Base-by-base conservation (phyloP, 2,329 filamentous ascomycete genomes). In the Xylaria multiplex region DNA sequence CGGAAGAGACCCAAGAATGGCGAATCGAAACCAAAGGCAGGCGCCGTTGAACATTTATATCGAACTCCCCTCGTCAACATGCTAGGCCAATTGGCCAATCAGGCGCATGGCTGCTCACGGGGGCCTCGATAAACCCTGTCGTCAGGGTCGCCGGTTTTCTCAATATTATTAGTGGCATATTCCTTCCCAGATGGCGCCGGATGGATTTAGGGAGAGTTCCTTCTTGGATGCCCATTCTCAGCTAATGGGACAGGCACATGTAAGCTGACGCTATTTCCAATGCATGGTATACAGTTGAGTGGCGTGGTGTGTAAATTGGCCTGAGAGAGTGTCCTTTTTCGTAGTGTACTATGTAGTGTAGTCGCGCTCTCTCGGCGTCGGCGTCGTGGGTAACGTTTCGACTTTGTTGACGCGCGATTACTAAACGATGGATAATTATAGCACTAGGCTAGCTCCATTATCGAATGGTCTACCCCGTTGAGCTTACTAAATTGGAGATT, bases 381-480 rank as follows among this genome's bases (percentile, higher is more conserved):
- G 42, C n/a, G 27, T 59, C 62, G 45, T 49, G 48, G 46, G 54
- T 9, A 16, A 40, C n/a, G 42, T 53, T 37, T 55, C 27, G 54
- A 62, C 54, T 22, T 37, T 16, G 27, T 27, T 27, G 13, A 30
- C n/a, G 37, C 37, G 14, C 50, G 65, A 65, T 68, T 68, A 68
- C 62, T 68, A 63, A 66, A 60, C 57, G 45, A 6, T 13, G 49
- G 65, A 52, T 68, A 66, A 66, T 66, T 59, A 66, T 66, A 66
- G 66, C 58, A 63, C 42, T 14, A 22, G 13, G 48, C 55, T 62
- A 67, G 61, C 57, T 64, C 61, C 45, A 42, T 59, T 63, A 43
- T 62, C 58, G 54, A 56, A 62, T 62, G 58, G 62, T 54, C 37
- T 50, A 11, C 27, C 53, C 56, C 3, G 22, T 43, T 14, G 40